These are phyloP conservation scores for Backusella parvicylindrica DNA, from an alignment of 192 early-diverging fungal species.

Conservation along the genomic window DNA sequence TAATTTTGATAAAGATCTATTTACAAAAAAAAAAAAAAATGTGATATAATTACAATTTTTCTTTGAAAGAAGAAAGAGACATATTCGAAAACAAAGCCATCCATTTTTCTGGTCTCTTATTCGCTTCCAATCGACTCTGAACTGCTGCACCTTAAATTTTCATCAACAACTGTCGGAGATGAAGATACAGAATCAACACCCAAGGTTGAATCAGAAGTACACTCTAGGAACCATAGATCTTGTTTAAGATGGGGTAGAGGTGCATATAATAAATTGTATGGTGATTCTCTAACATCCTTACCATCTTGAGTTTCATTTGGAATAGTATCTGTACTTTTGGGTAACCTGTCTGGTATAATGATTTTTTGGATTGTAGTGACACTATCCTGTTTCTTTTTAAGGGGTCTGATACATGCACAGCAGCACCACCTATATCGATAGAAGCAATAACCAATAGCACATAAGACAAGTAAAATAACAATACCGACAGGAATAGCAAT, in stretches of 20 bases:
- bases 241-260: neutral
- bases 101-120: neutral
- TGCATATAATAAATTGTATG: neutral
- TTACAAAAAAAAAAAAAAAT: neutral
- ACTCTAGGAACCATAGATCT: neutral
- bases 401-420: neutral
- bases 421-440: neutral
- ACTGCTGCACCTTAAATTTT: neutral
- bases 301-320: neutral
- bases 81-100: neutral
- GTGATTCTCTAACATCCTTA: neutral
- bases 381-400: neutral
- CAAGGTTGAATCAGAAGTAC: neutral
- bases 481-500: slow-evolving; percentile 37
- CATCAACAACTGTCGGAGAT: neutral
- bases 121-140: neutral
- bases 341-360: neutral
- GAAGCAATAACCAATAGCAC: neutral
- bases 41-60: neutral
- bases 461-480: slow-evolving; percentile 29
- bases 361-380: neutral
- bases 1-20: neutral
- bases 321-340: neutral
- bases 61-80: neutral
- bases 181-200: neutral